Conservation (phyloP, 768 basidiomycete species). For the Tylopilus sp. region DNA sequence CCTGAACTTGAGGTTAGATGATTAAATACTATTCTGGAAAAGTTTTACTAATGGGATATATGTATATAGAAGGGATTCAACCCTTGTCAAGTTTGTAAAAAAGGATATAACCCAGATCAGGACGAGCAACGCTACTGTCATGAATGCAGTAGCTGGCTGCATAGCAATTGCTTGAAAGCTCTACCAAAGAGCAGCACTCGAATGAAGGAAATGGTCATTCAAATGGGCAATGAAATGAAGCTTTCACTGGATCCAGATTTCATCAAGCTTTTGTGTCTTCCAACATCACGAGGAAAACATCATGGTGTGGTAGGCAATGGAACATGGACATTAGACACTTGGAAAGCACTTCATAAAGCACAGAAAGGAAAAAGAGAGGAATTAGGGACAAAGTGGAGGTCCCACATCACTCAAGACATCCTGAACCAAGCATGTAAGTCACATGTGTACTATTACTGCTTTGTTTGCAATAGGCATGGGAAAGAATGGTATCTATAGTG, state of each 20-base stretch:
- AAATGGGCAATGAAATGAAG: background rate
- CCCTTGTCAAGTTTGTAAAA: background rate
- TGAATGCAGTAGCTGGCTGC: background rate
- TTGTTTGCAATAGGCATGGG: background rate
- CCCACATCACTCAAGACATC: background rate
- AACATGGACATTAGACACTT: background rate
- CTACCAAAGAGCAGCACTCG: background rate
- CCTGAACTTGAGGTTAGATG: background rate
- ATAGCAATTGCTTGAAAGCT: background rate
- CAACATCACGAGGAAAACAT: background rate
- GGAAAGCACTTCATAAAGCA: background rate
- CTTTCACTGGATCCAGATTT: background rate
- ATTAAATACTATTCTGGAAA: too few relatives aligned
- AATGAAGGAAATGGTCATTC: too few relatives aligned
- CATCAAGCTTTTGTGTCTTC: background rate
- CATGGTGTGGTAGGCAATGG: background rate
- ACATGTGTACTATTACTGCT: background rate
- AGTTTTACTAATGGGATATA: background rate
- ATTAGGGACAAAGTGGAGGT: background rate
- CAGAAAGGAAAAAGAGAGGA: background rate
- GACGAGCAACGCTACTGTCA: background rate
- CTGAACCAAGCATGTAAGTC: background rate
- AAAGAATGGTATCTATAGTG: background rate
- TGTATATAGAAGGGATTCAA: background rate
- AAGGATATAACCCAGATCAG: background rate